Base-by-base conservation (phyloP, 768 basidiomycete species). In the Calocera cornea region DNA sequence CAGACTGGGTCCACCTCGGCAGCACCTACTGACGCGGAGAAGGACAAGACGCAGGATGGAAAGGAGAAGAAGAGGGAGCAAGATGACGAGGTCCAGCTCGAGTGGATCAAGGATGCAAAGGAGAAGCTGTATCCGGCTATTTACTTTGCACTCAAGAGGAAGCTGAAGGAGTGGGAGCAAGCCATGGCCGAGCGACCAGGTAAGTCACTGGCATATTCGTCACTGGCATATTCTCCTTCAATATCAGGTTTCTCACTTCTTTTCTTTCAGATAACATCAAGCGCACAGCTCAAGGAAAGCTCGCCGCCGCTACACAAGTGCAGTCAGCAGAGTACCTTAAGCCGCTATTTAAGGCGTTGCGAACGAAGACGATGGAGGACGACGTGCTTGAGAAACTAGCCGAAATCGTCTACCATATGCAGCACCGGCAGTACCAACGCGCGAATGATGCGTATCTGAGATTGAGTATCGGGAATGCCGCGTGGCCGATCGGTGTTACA, bases 401-500 rank as follows among this genome's bases (percentile, higher is more conserved):
- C 16, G 95, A 99, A 77, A 95, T 99, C 65, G 90, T 97, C 7
- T 90, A 97, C 74, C 79, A 93, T 77, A 95, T 97, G 93, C 97
- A 99, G 76, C 88, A 85, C 70, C 87, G 97, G 33, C 87, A 95
- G 75, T 99, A 99, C 72, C 93, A 97, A 76, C 84, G 82, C 66
- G 95, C 97, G 1, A 99, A 98, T 73, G 97, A 99, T 75, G 88
- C 95, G 0, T 99, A 99, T 76, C 85, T 99, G 27, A 89, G 97
- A 7, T 80, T 99, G 41, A 94, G 92, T 3, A 99, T 99, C 70
- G 97, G 97, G 36, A 99, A 97, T 73, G 95, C 97, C 0, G 95
- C 97, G 1, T 99, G 97, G 97, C 97, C 97, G 1, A 99, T 99
- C 73, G 97, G 97, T 47, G 97, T 99, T 10, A 99, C 97, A 69